Evolutionary conservation across 352 stramenopile genomes (phyloP).

Genomic region (Globisporangium ultimum): DNA sequence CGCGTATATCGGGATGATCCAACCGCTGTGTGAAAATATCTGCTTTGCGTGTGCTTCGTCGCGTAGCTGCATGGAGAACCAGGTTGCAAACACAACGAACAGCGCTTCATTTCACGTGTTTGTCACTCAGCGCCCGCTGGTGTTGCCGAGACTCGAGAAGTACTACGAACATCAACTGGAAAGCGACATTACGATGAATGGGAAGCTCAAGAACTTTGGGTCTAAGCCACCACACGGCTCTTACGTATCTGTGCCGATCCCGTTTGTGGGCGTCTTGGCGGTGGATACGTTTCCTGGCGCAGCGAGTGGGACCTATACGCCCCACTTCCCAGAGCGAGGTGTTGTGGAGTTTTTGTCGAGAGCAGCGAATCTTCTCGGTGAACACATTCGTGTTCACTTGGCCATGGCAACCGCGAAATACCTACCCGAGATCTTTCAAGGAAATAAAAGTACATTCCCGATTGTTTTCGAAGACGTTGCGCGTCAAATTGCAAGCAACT

Average conservation of each 20-base stretch:
- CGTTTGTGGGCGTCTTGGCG: slow-evolving; percentile 59
- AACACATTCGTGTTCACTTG: slow-evolving; percentile 31
- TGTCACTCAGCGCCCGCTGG: slow-evolving; percentile 33
- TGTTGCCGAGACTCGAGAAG: slow-evolving; percentile 44
- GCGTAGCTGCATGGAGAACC: slow-evolving; percentile 46
- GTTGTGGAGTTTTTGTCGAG: slow-evolving; percentile 48
- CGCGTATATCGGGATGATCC: slow-evolving; percentile 57
- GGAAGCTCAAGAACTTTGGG: slow-evolving; percentile 29
- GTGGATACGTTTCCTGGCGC: slow-evolving; percentile 68
- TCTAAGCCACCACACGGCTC: slow-evolving; percentile 15
- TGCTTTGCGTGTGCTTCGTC: slow-evolving; percentile 47
- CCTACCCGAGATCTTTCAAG: slow-evolving; percentile 44
- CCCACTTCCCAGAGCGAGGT: slow-evolving; percentile 45
- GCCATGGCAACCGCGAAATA: slow-evolving; percentile 17
- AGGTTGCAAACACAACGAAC: slow-evolving; percentile 28
- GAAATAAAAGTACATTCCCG: slow-evolving; percentile 50
- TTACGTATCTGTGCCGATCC: slow-evolving; percentile 70
- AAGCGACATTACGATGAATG: not conserved
- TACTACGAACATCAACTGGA: slow-evolving; percentile 25
- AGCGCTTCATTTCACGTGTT: slow-evolving; percentile 59
- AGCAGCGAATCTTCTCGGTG: slow-evolving; percentile 44
- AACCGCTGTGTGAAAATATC: slow-evolving; percentile 47
- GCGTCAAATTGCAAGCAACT: slow-evolving; percentile 29
- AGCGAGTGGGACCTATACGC: slow-evolving; percentile 41
- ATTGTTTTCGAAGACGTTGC: slow-evolving; percentile 36